Evolutionary conservation across 2,329 filamentous ascomycete genomes (phyloP), one percentile per base, ranked within the genome.

Genomic region (Colletotrichum costaricense): DNA sequence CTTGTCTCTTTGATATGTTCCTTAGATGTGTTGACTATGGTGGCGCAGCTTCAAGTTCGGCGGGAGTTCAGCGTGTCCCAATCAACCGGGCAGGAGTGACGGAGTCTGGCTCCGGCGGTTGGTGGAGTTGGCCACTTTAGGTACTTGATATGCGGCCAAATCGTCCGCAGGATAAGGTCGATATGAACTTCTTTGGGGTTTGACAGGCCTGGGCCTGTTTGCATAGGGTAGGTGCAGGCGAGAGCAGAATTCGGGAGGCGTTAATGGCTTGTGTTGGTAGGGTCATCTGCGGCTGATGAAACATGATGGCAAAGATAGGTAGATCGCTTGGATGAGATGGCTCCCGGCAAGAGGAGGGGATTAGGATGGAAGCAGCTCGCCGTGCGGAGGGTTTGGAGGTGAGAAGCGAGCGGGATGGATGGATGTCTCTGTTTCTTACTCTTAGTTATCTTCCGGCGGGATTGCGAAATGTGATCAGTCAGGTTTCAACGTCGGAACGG

Each of bases 251-350:
- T n/a, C 5, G 8, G 38, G 42, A 26, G 38, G 19, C n/a, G n/a
- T 52, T 3, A 9, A 33, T 30, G 38, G 24, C 22, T 35, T 35
- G 33, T 11, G 11, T 19, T 16, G 46, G 9, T 62, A 12, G 28
- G 22, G 24, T 22, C 19, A 2, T 42, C 38, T 22, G 28, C 46
- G 46, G 46, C 28, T 49, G 7, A 30, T 22, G n/a, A 12, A n/a
- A 30, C 28, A n/a, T 42, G 62, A 64, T 38, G 57, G 46, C 2
- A 33, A n/a, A 14, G 14, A 49, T 8, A 5, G 33, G 30, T 14
- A 19, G 7, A n/a, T 69, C 42, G 67, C 35, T 63, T 69, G 67
- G 67, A 38, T 14, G 49, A 69, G 52, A 57, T 22, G 33, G 49
- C 12, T 9, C 9, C 2, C 12, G 12, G 46, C n/a, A 35, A 4